Evolutionary conservation across 1,284 basidiomycete genomes (phyloP), one percentile per base, ranked within the genome.

Genomic region (Cerioporus squamosus): DNA sequence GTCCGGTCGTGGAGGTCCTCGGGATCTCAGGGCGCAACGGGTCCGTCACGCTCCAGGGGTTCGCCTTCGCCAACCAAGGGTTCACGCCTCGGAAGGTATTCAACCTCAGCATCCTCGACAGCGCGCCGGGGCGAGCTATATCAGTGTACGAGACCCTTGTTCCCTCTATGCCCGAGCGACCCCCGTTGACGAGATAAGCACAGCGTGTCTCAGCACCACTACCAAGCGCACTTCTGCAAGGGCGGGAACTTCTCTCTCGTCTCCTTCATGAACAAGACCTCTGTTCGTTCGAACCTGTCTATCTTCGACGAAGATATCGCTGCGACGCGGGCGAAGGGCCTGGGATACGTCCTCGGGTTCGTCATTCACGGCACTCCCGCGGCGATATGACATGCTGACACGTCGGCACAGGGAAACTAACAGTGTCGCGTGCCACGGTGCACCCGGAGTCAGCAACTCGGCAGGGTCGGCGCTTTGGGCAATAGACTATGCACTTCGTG

Each of bases 401-500:
- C 26, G 45, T 12, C 23, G 22, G 8, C 40, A 18, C 40, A 64
- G 66, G 3, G 72, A 74, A 57, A 74, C 71, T 9, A 71, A 71
- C 31, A 71, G 70, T 62, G 67, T 69, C 46, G 72, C 73, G 2
- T 77, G 76, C 63, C 78, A 77, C 76, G 88, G 88, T 58, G 82
- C 84, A 7, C 85, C 87, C 31, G 83, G 82, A 3, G 83, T 89
- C 17, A 86, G 85, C 68, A 86, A 91, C 66, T 82, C 83, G 1
- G 88, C 83, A 17, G 88, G 88, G 20, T 84, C 86, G 3, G 84
- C 86, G 17, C 70, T 91, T 18, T 90, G 88, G 88, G 77, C 79
- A 1, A 72, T 88, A 55, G 87, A 90, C 68, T 89, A 90, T 66
- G 75, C 79, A 1, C 72, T 91, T 8, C 86, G 74, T 57, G 74